A percentile compares a stretch with the other conserved stretches of the same genome.
Conservation (phyloP, 2,329 filamentous ascomycete species). For the Aspergillus pseudoglaucus region DNA sequence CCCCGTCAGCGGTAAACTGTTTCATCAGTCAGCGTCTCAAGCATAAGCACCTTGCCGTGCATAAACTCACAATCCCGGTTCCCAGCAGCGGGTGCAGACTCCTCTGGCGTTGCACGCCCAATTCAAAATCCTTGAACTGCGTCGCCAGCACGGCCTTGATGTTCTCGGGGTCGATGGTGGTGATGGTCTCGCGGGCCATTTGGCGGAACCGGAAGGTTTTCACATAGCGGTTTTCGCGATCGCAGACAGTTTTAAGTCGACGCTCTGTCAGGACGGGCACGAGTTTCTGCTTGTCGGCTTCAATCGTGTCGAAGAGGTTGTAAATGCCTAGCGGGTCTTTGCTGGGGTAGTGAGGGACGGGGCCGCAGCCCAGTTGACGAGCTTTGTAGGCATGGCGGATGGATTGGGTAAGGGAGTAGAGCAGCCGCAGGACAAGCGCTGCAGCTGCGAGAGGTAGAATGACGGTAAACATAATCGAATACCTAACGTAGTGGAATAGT, state of each 20-base stretch:
- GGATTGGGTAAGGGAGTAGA: conserved; percentile 15
- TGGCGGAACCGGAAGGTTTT: conserved; percentile 19
- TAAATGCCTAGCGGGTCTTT: conserved; percentile 20
- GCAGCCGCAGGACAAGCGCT: conserved; percentile 16
- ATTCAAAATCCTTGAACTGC: conserved; percentile 77
- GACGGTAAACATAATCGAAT: conserved; percentile 10
- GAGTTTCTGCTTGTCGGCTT: conserved; percentile 18
- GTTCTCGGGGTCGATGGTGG: conserved; percentile 47
- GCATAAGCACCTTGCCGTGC: not conserved
- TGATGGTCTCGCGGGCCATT: conserved; percentile 16
- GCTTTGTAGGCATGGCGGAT: conserved; percentile 23
- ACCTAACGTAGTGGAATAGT: not conserved
- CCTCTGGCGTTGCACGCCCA: conserved; percentile 67
- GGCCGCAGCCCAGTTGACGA: conserved; percentile 17
- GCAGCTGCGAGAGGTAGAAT: conserved; percentile 18
- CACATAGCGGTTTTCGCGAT: conserved; percentile 19
- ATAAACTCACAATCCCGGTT: conserved; percentile 39
- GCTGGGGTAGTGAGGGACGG: conserved; percentile 19
- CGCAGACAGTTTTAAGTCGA: conserved; percentile 15
- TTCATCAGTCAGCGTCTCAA: conserved; percentile 3
- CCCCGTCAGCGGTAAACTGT: conserved; percentile 62
- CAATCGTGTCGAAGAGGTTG: conserved; percentile 16
- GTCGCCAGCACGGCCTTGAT: conserved; percentile 79
- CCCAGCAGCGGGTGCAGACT: conserved; percentile 39
- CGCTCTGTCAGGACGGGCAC: conserved; percentile 15